A percentile compares a stretch with the other conserved stretches of the same genome.
These are phyloP conservation scores for Exophiala lecanii-corni DNA, from an alignment of 2,329 filamentous ascomycete genomes.

Conservation along the genomic window DNA sequence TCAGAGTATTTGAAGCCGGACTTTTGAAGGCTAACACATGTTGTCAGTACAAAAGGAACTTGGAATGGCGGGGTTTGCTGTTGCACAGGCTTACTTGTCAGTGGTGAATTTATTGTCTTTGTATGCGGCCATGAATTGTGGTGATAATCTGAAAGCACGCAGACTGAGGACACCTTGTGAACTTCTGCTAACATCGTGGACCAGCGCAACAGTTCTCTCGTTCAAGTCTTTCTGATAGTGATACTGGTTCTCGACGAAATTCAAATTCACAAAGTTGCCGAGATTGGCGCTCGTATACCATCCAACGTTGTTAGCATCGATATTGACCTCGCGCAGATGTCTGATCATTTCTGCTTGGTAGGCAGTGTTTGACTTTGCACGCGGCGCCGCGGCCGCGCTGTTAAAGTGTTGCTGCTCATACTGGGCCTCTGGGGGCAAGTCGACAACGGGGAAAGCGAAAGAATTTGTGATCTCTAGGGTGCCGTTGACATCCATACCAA, in stretches of 20 bases:
- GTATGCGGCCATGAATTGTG: conserved; percentile 80
- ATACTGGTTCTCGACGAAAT: conserved; percentile 96
- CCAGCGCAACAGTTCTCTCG: conserved; percentile 78
- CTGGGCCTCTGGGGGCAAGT: conserved; percentile 66
- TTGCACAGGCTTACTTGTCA: conserved; percentile 72
- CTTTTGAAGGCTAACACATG: conserved; percentile 71
- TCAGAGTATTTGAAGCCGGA: conserved; percentile 90
- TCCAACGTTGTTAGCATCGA: conserved; percentile 94
- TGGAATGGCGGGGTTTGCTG: too few species aligned
- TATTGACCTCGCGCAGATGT: conserved; percentile 92
- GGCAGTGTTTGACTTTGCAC: conserved; percentile 79
- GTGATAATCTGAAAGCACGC: conserved; percentile 85
- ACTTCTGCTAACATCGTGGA: conserved; percentile 93
- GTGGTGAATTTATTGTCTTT: conserved; percentile 98
- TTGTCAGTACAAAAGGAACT: conserved; percentile 29
- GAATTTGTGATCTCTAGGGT: conserved; percentile 87
- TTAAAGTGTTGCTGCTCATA: conserved; percentile 65
- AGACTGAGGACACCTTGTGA: conserved; percentile 86
- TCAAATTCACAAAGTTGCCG: conserved; percentile 94
- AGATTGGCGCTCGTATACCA: conserved; percentile 99
- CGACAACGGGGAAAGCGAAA: conserved; percentile 86
- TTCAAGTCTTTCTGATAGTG: conserved; percentile 93
- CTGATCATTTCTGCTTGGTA: conserved; percentile 98
- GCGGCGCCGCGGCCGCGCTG: conserved; percentile 79
- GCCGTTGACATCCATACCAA: conserved; percentile 83